Evolutionary conservation across 2,329 filamentous ascomycete species (phyloP).

Genomic region (Aspergillus pseudotamarii): DNA sequence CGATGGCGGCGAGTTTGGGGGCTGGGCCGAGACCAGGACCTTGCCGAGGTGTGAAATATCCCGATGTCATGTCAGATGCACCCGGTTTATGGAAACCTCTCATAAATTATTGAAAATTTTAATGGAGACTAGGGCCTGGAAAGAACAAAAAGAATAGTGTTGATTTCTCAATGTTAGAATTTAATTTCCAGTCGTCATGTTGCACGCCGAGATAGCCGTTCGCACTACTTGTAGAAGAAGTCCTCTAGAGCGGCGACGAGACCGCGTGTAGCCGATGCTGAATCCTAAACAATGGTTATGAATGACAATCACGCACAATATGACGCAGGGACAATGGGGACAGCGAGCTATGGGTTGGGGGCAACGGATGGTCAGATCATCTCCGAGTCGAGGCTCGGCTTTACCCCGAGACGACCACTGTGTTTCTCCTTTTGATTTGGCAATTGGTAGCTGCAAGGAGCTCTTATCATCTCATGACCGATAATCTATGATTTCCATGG

Average conservation of each 20-base stretch:
- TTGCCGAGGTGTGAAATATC: constrained; percentile 11
- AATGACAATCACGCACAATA: neutral
- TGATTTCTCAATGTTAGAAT: neutral
- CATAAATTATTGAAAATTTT: neutral
- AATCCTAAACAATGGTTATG: neutral
- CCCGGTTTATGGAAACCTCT: neutral
- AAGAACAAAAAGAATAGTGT: neutral
- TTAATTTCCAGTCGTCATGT: neutral
- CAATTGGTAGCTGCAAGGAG: neutral
- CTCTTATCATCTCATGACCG: neutral
- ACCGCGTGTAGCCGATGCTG: neutral
- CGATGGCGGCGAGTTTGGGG: constrained; percentile 3
- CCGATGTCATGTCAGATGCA: constrained; percentile 3
- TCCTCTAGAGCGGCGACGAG: no score
- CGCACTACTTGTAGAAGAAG: neutral
- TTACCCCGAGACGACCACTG: neutral
- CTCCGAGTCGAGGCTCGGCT: neutral
- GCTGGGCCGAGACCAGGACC: constrained; percentile 18
- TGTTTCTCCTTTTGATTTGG: neutral
- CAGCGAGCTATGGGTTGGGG: neutral
- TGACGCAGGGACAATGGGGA: constrained; percentile 4
- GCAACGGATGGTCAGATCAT: constrained; percentile 2
- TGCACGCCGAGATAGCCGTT: neutral
- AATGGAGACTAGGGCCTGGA: neutral
- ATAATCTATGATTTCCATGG: constrained; percentile 4